Evolutionary conservation across 257 asterid species (phyloP).

Genomic region (Osmanthus fragrans): DNA sequence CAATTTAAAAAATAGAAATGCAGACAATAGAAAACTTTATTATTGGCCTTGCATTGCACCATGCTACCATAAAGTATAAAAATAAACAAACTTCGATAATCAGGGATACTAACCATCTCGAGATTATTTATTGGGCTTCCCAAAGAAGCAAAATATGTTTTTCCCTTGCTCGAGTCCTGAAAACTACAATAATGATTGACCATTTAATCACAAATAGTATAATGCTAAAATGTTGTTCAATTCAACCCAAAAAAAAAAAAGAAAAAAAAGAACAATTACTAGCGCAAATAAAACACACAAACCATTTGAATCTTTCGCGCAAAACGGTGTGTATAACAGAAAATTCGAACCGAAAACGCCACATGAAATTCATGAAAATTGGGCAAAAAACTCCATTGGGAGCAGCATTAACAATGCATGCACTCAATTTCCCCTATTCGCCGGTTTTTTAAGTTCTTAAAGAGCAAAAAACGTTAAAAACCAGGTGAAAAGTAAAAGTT

Average conservation of each 20-base stretch:
- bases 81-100: conserved; percentile 13
- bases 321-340: neutral
- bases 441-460: neutral
- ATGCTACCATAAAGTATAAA: neutral
- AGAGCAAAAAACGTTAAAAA: neutral
- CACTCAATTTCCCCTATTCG: conserved; percentile 22
- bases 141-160: conserved; percentile 11
- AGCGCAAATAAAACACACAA: neutral
- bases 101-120: conserved; percentile 34
- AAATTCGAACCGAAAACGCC: conserved; percentile 8
- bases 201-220: neutral
- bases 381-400: neutral
- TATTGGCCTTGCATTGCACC: neutral
- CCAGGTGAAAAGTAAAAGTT: neutral
- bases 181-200: neutral
- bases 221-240: neutral
- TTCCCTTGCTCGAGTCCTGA: conserved; percentile 24
- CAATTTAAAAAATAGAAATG: neutral
- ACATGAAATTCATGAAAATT: neutral
- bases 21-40: neutral
- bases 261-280: neutral
- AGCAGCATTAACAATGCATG: conserved; percentile 23
- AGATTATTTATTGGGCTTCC: conserved; percentile 9
- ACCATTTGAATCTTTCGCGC: neutral
- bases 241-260: neutral